Evolutionary conservation across 805 yeast genomes (phyloP).

Genomic region (Candida dajiaensis): DNA sequence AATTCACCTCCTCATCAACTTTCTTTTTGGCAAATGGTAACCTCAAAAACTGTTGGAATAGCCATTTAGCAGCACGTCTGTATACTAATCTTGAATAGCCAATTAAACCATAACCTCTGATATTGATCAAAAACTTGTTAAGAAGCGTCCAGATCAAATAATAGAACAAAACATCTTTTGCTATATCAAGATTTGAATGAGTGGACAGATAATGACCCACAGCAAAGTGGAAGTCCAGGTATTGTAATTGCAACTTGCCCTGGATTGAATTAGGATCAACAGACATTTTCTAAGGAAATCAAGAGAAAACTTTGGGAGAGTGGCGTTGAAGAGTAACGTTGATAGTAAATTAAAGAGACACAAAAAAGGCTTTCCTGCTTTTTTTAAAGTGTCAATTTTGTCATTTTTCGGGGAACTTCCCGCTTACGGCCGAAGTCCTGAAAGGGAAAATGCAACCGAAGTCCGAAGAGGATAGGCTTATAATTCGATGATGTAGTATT

Average conservation of each 20-base stretch:
- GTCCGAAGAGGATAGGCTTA: too few relatives aligned
- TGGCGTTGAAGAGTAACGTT: too few relatives aligned
- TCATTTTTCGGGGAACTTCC: too few relatives aligned
- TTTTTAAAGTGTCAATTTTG: too few relatives aligned
- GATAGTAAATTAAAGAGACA: too few relatives aligned
- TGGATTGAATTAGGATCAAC: not conserved
- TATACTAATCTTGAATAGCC: not conserved
- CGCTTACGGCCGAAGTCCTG: too few relatives aligned
- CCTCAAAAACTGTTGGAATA: slow-evolving; percentile 30
- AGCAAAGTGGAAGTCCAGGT: not conserved
- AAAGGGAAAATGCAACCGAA: too few relatives aligned
- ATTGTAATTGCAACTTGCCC: not conserved
- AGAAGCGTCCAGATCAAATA: not conserved
- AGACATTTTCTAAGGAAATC: not conserved
- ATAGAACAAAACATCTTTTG: not conserved
- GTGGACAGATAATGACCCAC: not conserved
- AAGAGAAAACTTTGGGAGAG: too few relatives aligned
- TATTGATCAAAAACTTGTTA: not conserved
- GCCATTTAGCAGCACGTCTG: slow-evolving; percentile 9
- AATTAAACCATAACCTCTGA: not conserved
- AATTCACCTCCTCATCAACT: slow-evolving; percentile 55
- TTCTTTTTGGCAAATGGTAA: slow-evolving; percentile 50
- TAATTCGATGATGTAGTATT: too few relatives aligned
- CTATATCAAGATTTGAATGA: not conserved
- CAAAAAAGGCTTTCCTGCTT: too few relatives aligned